phyloP scores from a whole-genome alignment of 2,329 filamentous ascomycete species.

The Botryotinia calthae region DNA sequence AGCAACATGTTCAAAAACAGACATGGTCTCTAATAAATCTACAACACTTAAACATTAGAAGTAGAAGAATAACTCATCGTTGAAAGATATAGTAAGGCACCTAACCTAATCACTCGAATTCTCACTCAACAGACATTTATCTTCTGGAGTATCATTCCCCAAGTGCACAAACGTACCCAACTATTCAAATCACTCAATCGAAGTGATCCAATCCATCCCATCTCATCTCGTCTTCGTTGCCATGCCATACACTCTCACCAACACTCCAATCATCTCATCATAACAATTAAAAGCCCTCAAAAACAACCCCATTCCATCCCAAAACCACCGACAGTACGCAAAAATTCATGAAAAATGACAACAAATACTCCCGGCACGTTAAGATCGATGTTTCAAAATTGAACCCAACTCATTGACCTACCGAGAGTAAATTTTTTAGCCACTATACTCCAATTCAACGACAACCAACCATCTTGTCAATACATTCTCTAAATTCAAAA shows the following conservation, averaged over 20 bases:
- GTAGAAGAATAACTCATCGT: too few species aligned
- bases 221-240: not conserved
- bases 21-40: not conserved
- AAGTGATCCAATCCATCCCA: accelerated
- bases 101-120: not conserved
- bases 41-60: not conserved
- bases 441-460: too few species aligned
- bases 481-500: too few species aligned
- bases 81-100: not conserved
- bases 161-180: not conserved
- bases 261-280: not conserved
- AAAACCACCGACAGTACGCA: not conserved
- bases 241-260: not conserved
- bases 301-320: not conserved
- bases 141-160: not conserved
- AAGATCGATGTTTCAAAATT: accelerated
- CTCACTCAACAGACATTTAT: not conserved
- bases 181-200: not conserved
- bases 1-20: accelerated
- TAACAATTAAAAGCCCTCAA: accelerated
- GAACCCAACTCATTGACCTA: not conserved
- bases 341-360: not conserved
- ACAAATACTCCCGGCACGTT: not conserved
- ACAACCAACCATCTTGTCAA: too few species aligned
- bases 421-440: accelerated